Evolutionary conservation across 805 yeast species (phyloP), one percentile per base, ranked within the genome.

Genomic region (Spathaspora girioi): DNA sequence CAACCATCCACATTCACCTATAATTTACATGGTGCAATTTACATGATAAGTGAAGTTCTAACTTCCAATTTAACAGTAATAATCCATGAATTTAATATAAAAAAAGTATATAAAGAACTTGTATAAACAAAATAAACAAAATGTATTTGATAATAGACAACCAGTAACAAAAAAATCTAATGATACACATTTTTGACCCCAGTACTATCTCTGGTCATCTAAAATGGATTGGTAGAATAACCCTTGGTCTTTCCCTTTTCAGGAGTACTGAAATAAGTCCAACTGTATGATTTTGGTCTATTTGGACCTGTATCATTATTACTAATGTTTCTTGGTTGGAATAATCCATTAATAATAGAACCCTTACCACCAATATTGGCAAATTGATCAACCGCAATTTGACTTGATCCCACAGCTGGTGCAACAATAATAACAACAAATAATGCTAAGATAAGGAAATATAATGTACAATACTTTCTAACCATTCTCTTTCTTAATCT

Each of bases 401-500:
- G 73, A 50, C 80, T 72, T 45, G 89, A 82, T 26, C 93, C 98
- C 57, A 81, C 86, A 35, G 97, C 97, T 58, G 99, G 99, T 44
- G 94, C 97, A 57, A 84, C 86, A 65, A 94, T 84, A 69, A 93
- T 71, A 46, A 80, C 86, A 57, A 84, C 82, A 62, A 91, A 91
- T 54, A 90, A 64, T 46, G 82, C 66, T 62, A 96, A 73, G 55
- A 94, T 75, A 51, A 74, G 61, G 63, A 89, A 83, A 81, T 85
- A 94, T 68, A 96, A 77, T 10, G 88, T 71, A 56, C 96, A 84
- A 79, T 94, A 94, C 75, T 90, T 91, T 73, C 88, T 85, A 38
- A 94, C 96, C 96, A 94, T 93, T 78, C 99, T 86, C 87, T 87
- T 90, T 69, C 99, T 87, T 71, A 92, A 84, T 76, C 89, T 86